Evolutionary conservation across 2,329 filamentous ascomycete species (phyloP).

Genomic region (Hypoxylon sp.): DNA sequence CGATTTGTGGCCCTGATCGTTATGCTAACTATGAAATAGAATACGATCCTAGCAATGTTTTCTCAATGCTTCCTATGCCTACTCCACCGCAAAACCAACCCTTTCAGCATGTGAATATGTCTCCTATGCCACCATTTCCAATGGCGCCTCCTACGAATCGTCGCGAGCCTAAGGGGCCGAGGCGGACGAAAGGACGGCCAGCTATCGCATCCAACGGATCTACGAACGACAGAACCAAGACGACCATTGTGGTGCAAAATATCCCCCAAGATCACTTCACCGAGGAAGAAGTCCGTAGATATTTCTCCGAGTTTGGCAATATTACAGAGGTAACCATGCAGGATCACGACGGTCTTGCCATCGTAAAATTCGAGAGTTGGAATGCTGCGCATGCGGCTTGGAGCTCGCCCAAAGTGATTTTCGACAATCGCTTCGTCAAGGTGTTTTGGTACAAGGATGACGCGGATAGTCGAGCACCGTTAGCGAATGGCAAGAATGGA

Average conservation of each 20-base stretch:
- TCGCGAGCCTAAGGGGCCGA: slow-evolving; percentile 52
- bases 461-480: slow-evolving; percentile 45
- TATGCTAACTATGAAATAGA: slow-evolving; percentile 52
- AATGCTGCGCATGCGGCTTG: slow-evolving; percentile 76
- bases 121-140: slow-evolving; percentile 25
- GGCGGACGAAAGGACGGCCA: slow-evolving; percentile 59
- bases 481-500: slow-evolving; percentile 44
- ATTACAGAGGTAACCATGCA: slow-evolving; percentile 75
- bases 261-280: slow-evolving; percentile 78
- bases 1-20: not conserved
- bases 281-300: slow-evolving; percentile 73
- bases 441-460: slow-evolving; percentile 80
- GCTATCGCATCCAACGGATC: slow-evolving; percentile 74
- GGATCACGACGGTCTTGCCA: slow-evolving; percentile 72
- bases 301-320: slow-evolving; percentile 78
- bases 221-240: slow-evolving; percentile 71
- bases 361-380: slow-evolving; percentile 76
- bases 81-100: slow-evolving; percentile 27
- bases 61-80: slow-evolving; percentile 38
- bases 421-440: slow-evolving; percentile 87
- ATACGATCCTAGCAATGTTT: slow-evolving; percentile 68
- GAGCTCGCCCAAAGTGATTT: slow-evolving; percentile 81
- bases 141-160: slow-evolving; percentile 44
- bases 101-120: slow-evolving; percentile 35
- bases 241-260: slow-evolving; percentile 79